phyloP scores from a whole-genome alignment of 345 rosid species.

The Camelina sativa region DNA sequence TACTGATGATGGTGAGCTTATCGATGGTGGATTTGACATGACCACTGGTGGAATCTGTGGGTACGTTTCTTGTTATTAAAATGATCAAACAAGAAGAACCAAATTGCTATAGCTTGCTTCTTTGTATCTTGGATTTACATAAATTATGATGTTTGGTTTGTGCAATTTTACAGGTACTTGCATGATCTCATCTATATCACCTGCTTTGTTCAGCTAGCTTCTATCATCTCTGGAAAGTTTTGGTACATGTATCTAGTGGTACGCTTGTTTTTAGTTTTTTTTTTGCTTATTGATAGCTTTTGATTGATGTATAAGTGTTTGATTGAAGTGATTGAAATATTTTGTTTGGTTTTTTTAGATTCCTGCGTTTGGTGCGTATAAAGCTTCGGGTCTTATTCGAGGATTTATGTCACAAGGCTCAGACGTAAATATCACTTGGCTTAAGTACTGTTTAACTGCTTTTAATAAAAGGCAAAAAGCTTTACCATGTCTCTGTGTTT shows the following conservation, averaged over 20 bases:
- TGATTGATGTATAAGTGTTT: neutral
- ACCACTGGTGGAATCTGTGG: conserved; percentile 24
- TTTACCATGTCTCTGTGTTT: neutral
- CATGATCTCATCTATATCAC: conserved; percentile 23
- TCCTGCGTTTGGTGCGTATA: conserved; percentile 17
- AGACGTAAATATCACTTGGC: neutral
- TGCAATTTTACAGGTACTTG: neutral
- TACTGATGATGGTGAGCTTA: conserved; percentile 28
- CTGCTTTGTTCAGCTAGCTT: conserved; percentile 22
- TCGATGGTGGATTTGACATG: conserved; percentile 31
- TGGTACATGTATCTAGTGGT: conserved; percentile 25
- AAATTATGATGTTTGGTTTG: neutral
- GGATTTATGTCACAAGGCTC: conserved; percentile 29
- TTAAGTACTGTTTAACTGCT: neutral
- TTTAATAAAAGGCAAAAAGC: neutral
- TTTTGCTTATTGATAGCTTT: neutral
- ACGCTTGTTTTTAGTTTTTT: neutral
- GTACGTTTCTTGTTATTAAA: neutral
- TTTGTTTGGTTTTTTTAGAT: conserved; percentile 14
- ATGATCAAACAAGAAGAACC: too few relatives aligned
- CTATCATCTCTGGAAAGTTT: conserved; percentile 23
- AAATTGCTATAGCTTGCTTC: conserved; percentile 2
- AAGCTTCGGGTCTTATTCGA: conserved; percentile 24
- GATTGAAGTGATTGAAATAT: neutral
- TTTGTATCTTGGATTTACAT: neutral